Evolutionary conservation across 1,284 basidiomycete genomes (phyloP).

Genomic region (Heterobasidion parviporum): DNA sequence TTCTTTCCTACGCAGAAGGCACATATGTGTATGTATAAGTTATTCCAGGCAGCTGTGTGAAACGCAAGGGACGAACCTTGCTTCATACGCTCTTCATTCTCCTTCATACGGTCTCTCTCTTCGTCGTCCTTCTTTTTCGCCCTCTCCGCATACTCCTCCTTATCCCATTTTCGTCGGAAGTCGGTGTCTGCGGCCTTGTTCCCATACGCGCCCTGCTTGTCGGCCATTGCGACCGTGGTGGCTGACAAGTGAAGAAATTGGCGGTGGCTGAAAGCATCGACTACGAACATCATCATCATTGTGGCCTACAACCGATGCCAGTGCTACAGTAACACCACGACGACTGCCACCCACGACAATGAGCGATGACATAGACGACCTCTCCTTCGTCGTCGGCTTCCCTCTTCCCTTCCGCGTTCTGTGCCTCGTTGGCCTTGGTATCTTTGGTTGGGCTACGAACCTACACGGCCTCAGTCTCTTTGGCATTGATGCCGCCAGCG

Average conservation of each 20-base stretch:
- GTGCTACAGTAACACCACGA: neutral
- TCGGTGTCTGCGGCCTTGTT: conserved; percentile 64
- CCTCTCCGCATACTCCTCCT: conserved; percentile 73
- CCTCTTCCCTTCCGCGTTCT: conserved; percentile 57
- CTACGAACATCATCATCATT: neutral
- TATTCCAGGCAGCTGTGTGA: neutral
- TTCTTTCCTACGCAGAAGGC: conserved; percentile 58
- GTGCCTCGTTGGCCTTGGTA: conserved; percentile 60
- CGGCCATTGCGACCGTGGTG: conserved; percentile 35
- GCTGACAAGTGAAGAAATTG: neutral
- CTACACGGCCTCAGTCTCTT: conserved; percentile 71
- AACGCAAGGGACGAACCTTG: conserved; percentile 47
- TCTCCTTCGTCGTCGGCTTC: conserved; percentile 24
- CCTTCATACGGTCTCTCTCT: conserved; percentile 74
- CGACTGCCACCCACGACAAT: conserved; percentile 5
- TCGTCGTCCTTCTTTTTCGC: conserved; percentile 71
- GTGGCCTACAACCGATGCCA: neutral
- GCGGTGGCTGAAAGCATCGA: too few relatives aligned
- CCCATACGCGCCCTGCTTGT: conserved; percentile 52
- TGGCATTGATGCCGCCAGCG: conserved; percentile 67
- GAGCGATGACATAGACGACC: conserved; percentile 16
- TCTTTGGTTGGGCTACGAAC: conserved; percentile 81
- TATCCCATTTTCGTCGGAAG: conserved; percentile 82
- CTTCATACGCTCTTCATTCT: conserved; percentile 77
- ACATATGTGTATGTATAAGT: neutral